Percentiles rank a stretch among this genome's conserved stretches.
Conservation (phyloP, 495 filamentous ascomycete genomes). For the Xylaria venustula region DNA sequence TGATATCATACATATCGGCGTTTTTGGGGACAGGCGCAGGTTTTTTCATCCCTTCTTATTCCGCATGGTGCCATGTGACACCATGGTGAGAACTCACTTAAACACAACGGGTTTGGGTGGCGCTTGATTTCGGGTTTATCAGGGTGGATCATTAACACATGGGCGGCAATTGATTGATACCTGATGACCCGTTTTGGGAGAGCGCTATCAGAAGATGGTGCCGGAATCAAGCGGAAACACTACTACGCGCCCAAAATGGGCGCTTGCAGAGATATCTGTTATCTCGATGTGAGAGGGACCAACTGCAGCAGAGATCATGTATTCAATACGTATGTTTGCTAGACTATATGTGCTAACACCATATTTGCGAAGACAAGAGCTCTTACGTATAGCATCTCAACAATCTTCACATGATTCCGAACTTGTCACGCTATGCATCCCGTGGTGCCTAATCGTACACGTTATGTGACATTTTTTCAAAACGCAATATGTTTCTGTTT, state of each 20-base stretch:
- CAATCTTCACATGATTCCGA: background rate
- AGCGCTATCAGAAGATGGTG: background rate
- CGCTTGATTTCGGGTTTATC: background rate
- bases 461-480: background rate
- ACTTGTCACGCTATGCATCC: no score
- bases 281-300: conserved; percentile 1
- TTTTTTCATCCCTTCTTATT: background rate
- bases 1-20: conserved; percentile 13
- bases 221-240: conserved; percentile 1
- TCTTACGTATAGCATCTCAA: background rate
- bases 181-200: conserved; percentile 10
- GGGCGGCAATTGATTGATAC: conserved; percentile 14
- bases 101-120: conserved; percentile 1
- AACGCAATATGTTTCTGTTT: conserved; percentile 1
- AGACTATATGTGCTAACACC: conserved; percentile 3
- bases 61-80: conserved; percentile 4
- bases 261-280: conserved; percentile 6
- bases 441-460: background rate
- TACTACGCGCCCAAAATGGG: conserved; percentile 7
- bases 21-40: conserved; percentile 11
- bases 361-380: conserved; percentile 1
- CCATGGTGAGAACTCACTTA: background rate
- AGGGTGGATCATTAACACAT: conserved; percentile 5
- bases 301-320: conserved; percentile 8
- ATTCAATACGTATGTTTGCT: background rate